These are phyloP conservation scores for Alloascoidea africana DNA, from an alignment of 805 yeast genomes.

Conservation along the genomic window DNA sequence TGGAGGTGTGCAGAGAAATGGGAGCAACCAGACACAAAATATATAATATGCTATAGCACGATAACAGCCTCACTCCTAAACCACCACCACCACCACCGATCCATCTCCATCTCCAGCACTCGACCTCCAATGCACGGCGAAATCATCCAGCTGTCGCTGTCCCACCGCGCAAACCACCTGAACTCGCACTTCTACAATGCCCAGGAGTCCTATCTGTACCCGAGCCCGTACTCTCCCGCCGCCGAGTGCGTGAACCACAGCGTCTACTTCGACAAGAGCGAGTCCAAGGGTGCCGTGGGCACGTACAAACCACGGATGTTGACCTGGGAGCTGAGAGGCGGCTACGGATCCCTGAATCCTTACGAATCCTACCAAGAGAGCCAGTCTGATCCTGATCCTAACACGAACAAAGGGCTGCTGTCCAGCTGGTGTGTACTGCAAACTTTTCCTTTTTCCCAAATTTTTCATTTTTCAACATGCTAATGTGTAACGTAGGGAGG, in stretches of 20 bases:
- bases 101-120: too few relatives aligned
- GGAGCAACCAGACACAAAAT: too few relatives aligned
- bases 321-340: constrained; percentile 69
- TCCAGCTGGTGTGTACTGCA: too few relatives aligned
- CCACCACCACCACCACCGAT: too few relatives aligned
- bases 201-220: constrained; percentile 53
- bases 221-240: constrained; percentile 13
- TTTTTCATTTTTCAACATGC: too few relatives aligned
- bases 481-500: too few relatives aligned
- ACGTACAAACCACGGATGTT: constrained; percentile 73
- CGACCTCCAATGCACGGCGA: constrained; percentile 55
- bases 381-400: constrained; percentile 3
- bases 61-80: too few relatives aligned
- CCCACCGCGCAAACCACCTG: constrained; percentile 65
- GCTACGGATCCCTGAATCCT: constrained; percentile 49
- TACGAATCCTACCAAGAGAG: constrained; percentile 3
- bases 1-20: too few relatives aligned
- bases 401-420: too few relatives aligned
- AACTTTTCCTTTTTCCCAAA: too few relatives aligned
- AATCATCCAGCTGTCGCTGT: constrained; percentile 52
- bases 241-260: constrained; percentile 19
- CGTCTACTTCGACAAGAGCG: constrained; percentile 29
- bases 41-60: too few relatives aligned
- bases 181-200: constrained; percentile 67
- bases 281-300: constrained; percentile 23